Evolutionary conservation across 768 basidiomycete genomes (phyloP).

Genomic region (Rhizopogon sp.): DNA sequence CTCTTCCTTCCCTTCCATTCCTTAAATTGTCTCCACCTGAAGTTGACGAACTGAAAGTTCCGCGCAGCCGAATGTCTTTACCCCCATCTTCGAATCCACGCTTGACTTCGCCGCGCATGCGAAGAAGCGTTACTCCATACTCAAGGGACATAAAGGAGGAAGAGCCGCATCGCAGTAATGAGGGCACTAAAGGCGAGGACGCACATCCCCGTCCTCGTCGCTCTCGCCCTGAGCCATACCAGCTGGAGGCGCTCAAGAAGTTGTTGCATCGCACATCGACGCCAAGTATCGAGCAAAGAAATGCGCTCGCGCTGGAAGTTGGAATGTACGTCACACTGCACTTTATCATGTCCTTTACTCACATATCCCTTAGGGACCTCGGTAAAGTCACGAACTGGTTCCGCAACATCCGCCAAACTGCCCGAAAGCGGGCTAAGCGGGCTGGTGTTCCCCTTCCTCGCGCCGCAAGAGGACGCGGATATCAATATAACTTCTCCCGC

Average conservation of each 20-base stretch:
- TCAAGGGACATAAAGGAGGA: slow-evolving; percentile 20
- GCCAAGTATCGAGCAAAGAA: slow-evolving; percentile 78
- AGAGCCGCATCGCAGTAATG: slow-evolving; percentile 15
- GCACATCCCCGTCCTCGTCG: slow-evolving; percentile 55
- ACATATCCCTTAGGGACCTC: slow-evolving; percentile 51
- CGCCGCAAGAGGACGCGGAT: slow-evolving; percentile 37
- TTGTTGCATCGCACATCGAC: slow-evolving; percentile 63
- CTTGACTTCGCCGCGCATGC: slow-evolving; percentile 24
- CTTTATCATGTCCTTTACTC: background rate
- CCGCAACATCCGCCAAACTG: slow-evolving; percentile 76
- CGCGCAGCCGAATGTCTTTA: slow-evolving; percentile 26
- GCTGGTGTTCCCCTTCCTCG: slow-evolving; percentile 27
- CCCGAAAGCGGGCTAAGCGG: slow-evolving; percentile 65
- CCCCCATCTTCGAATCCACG: slow-evolving; percentile 24
- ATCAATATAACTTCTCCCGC: slow-evolving; percentile 35
- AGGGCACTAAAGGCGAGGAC: slow-evolving; percentile 19
- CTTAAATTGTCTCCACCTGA: slow-evolving; percentile 10
- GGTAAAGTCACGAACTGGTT: slow-evolving; percentile 89
- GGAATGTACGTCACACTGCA: slow-evolving; percentile 53
- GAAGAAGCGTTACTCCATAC: slow-evolving; percentile 23
- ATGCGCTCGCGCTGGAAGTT: slow-evolving; percentile 65
- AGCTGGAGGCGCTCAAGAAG: slow-evolving; percentile 70
- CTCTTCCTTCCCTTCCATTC: slow-evolving; percentile 1
- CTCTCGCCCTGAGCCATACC: slow-evolving; percentile 74
- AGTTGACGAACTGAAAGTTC: slow-evolving; percentile 12